These are phyloP conservation scores for Candida nitratophila DNA, from an alignment of 805 yeast species.

Conservation along the genomic window DNA sequence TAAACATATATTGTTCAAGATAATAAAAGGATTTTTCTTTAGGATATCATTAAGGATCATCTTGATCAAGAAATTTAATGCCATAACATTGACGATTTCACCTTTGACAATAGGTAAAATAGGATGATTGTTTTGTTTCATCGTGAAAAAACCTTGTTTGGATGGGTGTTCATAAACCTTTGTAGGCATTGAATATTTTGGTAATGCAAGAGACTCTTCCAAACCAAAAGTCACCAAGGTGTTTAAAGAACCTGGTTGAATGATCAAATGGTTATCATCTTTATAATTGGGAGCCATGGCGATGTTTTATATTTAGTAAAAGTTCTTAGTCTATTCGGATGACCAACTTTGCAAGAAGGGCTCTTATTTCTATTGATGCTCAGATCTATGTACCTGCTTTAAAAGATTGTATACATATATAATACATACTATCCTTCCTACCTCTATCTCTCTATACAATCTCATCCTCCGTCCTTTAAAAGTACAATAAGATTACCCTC, in stretches of 20 bases:
- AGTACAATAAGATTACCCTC: no score
- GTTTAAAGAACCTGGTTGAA: slow-evolving; percentile 71
- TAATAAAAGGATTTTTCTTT: slow-evolving; percentile 22
- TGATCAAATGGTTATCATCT: slow-evolving; percentile 36
- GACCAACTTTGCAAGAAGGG: no score
- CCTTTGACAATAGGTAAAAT: slow-evolving; percentile 64
- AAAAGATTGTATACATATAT: no score
- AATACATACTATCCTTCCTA: no score
- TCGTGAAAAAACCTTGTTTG: slow-evolving; percentile 25
- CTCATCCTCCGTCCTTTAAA: no score
- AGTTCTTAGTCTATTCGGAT: no score
- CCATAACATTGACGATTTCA: slow-evolving; percentile 57
- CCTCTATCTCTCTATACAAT: no score
- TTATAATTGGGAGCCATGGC: slow-evolving; percentile 29
- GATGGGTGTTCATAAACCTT: slow-evolving; percentile 36
- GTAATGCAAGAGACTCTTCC: slow-evolving; percentile 67
- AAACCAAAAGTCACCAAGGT: slow-evolving; percentile 80
- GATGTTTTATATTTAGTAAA: background rate
- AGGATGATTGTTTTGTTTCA: slow-evolving; percentile 24
- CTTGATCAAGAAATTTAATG: slow-evolving; percentile 57
- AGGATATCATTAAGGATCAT: slow-evolving; percentile 43
- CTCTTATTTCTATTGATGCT: no score
- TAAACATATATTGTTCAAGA: slow-evolving; percentile 49
- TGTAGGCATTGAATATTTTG: slow-evolving; percentile 72
- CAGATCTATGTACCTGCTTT: no score